phyloP scores from a whole-genome alignment of 75 land plant genomes.

The Cunninghamia lanceolata region DNA sequence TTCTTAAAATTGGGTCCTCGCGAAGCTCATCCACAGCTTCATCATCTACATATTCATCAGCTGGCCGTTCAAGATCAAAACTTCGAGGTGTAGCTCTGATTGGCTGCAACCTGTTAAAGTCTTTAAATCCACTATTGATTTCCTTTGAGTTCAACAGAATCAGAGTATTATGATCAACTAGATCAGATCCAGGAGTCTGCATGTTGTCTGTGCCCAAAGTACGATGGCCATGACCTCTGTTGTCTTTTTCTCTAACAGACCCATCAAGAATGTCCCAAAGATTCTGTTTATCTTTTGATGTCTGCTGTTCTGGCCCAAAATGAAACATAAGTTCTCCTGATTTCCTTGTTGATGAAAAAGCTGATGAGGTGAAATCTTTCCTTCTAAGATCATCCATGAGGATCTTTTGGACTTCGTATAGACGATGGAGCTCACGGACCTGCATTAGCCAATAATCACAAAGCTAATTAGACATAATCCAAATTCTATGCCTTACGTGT shows the following conservation, averaged over 20 bases:
- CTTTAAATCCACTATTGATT: conserved; percentile 20
- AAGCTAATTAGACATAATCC: neutral
- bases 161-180: conserved; percentile 20
- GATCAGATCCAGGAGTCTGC: neutral
- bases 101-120: conserved; percentile 22
- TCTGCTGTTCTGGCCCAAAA: conserved; percentile 6
- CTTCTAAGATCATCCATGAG: conserved; percentile 54
- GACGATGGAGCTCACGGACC: conserved; percentile 70
- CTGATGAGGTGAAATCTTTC: conserved; percentile 8
- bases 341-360: conserved; percentile 10
- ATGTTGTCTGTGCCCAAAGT: conserved; percentile 1
- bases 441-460: conserved; percentile 5
- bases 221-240: conserved; percentile 10
- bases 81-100: conserved; percentile 26
- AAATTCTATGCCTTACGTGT: neutral
- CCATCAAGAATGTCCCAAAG: conserved; percentile 6
- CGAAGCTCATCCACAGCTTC: conserved; percentile 30
- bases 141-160: conserved; percentile 14
- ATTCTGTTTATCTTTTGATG: conserved; percentile 8
- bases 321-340: conserved; percentile 2
- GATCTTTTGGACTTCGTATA: conserved; percentile 52
- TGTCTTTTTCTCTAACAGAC: conserved; percentile 2
- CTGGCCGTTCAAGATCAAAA: conserved; percentile 67
- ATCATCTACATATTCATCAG: conserved; percentile 52
- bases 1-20: conserved; percentile 4